Evolutionary conservation across 306 rosid species (phyloP).

Genomic region (Betula pendula): DNA sequence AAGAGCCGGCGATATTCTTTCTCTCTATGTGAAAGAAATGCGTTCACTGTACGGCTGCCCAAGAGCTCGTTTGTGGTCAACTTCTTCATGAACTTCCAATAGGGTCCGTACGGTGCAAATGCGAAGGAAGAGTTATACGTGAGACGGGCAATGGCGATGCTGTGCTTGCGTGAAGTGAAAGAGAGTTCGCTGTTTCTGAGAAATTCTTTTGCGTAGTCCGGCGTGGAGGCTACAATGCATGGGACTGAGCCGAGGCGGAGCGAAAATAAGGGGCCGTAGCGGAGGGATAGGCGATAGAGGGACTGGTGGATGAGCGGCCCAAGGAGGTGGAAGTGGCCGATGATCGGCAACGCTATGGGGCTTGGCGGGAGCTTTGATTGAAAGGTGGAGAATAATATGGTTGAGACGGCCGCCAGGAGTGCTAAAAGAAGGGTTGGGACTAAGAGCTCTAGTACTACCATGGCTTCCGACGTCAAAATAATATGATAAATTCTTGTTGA

Average conservation of each 20-base stretch:
- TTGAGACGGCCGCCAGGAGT: no score
- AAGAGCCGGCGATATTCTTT: conserved; percentile 29
- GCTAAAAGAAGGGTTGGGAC: no score
- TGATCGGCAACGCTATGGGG: conserved; percentile 39
- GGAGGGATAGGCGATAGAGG: conserved; percentile 25
- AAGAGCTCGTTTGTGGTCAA: conserved; percentile 41
- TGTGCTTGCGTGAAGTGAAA: conserved; percentile 21
- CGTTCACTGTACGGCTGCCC: conserved; percentile 24
- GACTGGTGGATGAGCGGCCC: conserved; percentile 43
- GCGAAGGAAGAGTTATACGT: conserved; percentile 41
- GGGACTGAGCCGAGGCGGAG: conserved; percentile 35
- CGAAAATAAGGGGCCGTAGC: conserved; percentile 41
- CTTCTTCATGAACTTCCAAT: conserved; percentile 46
- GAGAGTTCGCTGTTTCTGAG: conserved; percentile 42
- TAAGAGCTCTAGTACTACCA: no score
- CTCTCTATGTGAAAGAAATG: conserved; percentile 25
- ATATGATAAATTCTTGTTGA: no score
- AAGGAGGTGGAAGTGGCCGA: conserved; percentile 44
- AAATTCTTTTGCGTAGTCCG: conserved; percentile 40
- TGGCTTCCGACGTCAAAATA: no score
- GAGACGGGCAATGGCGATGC: conserved; percentile 27
- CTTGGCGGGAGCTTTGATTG: conserved; percentile 32
- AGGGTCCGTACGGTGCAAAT: conserved; percentile 45
- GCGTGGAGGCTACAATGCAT: conserved; percentile 31
- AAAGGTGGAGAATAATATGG: no score